Evolutionary conservation across 1,139 yeast species (phyloP), one percentile per base, ranked within the genome.

Genomic region (Meyerozyma athensensis): DNA sequence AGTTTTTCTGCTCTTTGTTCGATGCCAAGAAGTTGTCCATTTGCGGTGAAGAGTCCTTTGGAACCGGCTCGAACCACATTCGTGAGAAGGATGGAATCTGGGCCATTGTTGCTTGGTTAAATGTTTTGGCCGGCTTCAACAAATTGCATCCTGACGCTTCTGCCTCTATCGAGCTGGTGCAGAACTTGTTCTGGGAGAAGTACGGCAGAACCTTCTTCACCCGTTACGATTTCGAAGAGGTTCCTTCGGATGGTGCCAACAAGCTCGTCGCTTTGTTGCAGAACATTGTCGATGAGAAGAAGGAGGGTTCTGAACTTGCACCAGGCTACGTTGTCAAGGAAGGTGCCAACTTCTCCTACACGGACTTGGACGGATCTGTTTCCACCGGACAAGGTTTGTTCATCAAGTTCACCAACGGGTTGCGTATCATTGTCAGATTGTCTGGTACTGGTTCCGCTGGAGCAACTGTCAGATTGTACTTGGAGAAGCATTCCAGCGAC

Each of bases 391-490:
- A 92, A 69, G 99, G 99, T 33, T 74, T 92, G 40, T 92, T 73
- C 56, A 82, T 90, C 48, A 89, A 84, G 63, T 76, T 90, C 47
- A 74, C 74, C 35, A 82, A 81, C 52, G 97, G 97, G 3, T 76
- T 87, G 43, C 78, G 97, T 59, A 78, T 90, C 41, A 86, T 94
- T 32, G 86, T 87, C 35, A 82, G 99, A 63, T 74, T 92, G 48
- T 87, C 97, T 0, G 99, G 99, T 40, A 92, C 99, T 9, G 99
- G 99, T 5, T 89, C 97, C 1, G 81, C 96, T 2, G 99, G 98
- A 35, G 97, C 98, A 14, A 92, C 99, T 3, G 90, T 94, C 44
- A 80, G 99, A 63, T 71, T 92, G 48, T 92, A 92, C 63, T 70
- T 90, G 58, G 98, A 92, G 63, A 82, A 82, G 63, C 90, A 86